phyloP scores from a whole-genome alignment of 108 stramenopile genomes.

The Discostella stelligeroides region DNA sequence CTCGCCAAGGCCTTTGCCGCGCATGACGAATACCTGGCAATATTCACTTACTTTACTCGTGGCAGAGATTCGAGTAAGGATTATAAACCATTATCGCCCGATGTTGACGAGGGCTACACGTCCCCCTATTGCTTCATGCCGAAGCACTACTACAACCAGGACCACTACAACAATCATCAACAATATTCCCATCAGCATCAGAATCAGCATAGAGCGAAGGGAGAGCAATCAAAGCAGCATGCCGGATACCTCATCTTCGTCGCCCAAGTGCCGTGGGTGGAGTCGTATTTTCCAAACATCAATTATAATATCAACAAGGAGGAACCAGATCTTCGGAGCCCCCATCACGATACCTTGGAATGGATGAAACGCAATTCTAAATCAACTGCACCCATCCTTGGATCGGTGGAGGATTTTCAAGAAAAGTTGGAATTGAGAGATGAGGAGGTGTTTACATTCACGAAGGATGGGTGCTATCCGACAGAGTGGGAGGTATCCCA shows the following conservation, averaged over 20 bases:
- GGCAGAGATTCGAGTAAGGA: background rate
- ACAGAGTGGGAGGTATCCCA: background rate
- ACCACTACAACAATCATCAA: background rate
- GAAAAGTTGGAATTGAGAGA: background rate
- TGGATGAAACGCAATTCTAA: background rate
- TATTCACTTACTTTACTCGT: background rate
- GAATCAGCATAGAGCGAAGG: background rate
- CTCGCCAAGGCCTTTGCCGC: background rate
- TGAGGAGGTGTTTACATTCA: background rate
- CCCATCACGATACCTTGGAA: background rate
- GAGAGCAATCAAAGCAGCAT: background rate
- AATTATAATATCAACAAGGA: too few relatives aligned
- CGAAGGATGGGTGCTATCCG: constrained; percentile 6
- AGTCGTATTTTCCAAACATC: background rate
- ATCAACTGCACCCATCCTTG: background rate
- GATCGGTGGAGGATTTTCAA: constrained; percentile 4
- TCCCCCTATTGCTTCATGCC: constrained; percentile 11
- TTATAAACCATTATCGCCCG: background rate
- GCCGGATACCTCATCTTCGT: constrained; percentile 3
- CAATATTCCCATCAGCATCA: background rate
- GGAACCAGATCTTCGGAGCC: too few relatives aligned
- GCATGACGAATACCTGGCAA: constrained; percentile 6
- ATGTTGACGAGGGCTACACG: constrained; percentile 1
- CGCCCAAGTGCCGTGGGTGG: constrained; percentile 4
- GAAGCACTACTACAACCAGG: background rate